Evolutionary conservation across 352 stramenopile genomes (phyloP).

Genomic region (Pythium phragmitis): DNA sequence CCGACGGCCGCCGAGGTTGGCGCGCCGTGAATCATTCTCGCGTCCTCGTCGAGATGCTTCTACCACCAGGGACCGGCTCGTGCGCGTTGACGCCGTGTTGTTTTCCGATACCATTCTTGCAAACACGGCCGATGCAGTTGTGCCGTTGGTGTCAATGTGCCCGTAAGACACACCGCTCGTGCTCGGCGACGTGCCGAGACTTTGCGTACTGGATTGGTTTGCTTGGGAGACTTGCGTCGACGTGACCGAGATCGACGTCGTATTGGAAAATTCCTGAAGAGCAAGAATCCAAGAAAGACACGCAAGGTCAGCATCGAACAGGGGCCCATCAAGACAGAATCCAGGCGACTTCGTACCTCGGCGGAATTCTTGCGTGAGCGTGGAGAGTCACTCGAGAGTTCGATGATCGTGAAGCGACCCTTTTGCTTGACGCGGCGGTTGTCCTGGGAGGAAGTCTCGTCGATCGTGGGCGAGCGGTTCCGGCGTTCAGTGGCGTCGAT

Average conservation of each 20-base stretch:
- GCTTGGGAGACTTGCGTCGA: conserved; percentile 32
- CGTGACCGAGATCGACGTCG: conserved; percentile 44
- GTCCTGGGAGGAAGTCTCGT: conserved; percentile 19
- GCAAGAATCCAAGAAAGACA: conserved; percentile 6
- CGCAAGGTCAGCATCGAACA: background rate
- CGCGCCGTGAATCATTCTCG: conserved; percentile 9
- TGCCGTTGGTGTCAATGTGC: conserved; percentile 3
- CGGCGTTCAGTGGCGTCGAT: conserved; percentile 12
- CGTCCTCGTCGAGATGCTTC: conserved; percentile 1
- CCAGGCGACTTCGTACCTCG: conserved; percentile 35
- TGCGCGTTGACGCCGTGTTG: conserved; percentile 3
- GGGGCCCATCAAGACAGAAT: background rate
- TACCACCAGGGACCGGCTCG: conserved; percentile 20
- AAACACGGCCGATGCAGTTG: conserved; percentile 14
- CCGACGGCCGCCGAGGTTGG: background rate
- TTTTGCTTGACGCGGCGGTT: conserved; percentile 57
- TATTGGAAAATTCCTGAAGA: conserved; percentile 49
- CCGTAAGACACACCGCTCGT: background rate
- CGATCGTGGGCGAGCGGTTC: conserved; percentile 7
- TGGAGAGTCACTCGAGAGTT: conserved; percentile 63
- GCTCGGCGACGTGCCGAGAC: conserved; percentile 14
- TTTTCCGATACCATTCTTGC: conserved; percentile 17
- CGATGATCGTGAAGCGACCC: conserved; percentile 85
- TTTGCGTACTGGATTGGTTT: conserved; percentile 25
- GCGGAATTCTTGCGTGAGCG: conserved; percentile 51